phyloP scores from a whole-genome alignment of 768 basidiomycete species.

The Hypholoma sublateritium region DNA sequence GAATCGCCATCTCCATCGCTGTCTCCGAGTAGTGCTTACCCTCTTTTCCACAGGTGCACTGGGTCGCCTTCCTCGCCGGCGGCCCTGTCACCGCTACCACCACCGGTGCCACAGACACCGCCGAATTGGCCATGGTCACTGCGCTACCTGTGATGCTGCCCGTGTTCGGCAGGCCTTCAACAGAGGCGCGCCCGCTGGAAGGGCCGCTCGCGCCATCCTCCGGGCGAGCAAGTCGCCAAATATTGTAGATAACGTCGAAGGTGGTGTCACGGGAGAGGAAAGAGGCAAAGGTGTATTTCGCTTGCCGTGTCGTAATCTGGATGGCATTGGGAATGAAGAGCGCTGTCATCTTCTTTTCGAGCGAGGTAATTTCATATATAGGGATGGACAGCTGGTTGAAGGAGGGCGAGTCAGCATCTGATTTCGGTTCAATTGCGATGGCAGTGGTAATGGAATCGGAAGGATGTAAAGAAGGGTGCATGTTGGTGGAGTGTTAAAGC shows the following conservation, averaged over 20 bases:
- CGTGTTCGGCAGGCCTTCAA: slow-evolving; percentile 27
- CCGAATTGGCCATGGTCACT: slow-evolving; percentile 17
- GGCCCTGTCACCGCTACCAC: slow-evolving; percentile 8
- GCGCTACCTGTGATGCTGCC: slow-evolving; percentile 14
- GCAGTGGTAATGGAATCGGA: background rate
- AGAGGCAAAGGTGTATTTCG: slow-evolving; percentile 93
- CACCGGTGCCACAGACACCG: slow-evolving; percentile 4
- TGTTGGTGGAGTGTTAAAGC: no score
- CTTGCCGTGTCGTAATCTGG: slow-evolving; percentile 77
- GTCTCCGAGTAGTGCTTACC: slow-evolving; percentile 71
- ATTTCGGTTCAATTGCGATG: background rate
- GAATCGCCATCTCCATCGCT: slow-evolving; percentile 77
- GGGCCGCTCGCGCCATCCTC: slow-evolving; percentile 44
- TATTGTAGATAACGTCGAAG: slow-evolving; percentile 92
- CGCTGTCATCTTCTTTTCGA: slow-evolving; percentile 98
- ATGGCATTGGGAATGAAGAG: slow-evolving; percentile 98
- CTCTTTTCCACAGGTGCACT: slow-evolving; percentile 71
- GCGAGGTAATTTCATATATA: slow-evolving; percentile 66
- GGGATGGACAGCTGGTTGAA: slow-evolving; percentile 19
- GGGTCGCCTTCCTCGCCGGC: slow-evolving; percentile 53
- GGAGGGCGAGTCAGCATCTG: slow-evolving; percentile 7
- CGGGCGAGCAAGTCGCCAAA: slow-evolving; percentile 90
- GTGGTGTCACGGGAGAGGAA: slow-evolving; percentile 96
- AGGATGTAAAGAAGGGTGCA: background rate
- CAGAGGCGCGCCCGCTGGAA: slow-evolving; percentile 35